Percentiles rank a stretch among this genome's conserved stretches.
These are phyloP conservation scores for Crataegus laevigata DNA, from an alignment of 306 rosid genomes.

Conservation along the genomic window DNA sequence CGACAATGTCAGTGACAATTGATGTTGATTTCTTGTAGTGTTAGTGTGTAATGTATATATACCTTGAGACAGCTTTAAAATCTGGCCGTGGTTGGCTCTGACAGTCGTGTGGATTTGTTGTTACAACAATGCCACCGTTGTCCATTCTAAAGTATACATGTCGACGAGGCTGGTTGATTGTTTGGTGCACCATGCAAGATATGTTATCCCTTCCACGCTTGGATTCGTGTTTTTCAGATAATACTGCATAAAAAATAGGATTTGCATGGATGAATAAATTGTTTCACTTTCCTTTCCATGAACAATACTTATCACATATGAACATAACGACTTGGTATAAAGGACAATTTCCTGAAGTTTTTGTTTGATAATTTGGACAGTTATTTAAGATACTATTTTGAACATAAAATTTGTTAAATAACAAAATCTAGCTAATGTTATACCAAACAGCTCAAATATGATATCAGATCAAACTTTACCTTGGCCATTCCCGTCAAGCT, in stretches of 20 bases:
- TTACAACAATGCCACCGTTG: not conserved
- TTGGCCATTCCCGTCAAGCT: conserved; percentile 79
- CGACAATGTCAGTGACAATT: too few relatives aligned
- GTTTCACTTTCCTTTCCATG: not conserved
- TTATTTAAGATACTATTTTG: too few relatives aligned
- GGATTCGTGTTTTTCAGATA: conserved; percentile 26
- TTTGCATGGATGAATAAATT: not conserved
- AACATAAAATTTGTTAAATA: too few relatives aligned
- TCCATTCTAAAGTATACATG: not conserved
- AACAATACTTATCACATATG: not conserved
- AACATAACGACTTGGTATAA: too few relatives aligned
- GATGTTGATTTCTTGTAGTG: too few relatives aligned
- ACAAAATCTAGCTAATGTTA: too few relatives aligned
- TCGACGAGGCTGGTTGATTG: not conserved
- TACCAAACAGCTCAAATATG: not conserved
- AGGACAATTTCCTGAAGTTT: too few relatives aligned
- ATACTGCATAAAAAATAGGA: conserved; percentile 29
- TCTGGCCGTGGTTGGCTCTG: not conserved
- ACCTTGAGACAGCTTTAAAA: not conserved
- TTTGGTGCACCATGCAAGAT: conserved; percentile 6
- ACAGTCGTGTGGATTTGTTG: not conserved
- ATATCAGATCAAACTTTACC: conserved; percentile 27
- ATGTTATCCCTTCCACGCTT: conserved; percentile 45
- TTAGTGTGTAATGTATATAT: not conserved
- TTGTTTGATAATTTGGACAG: too few relatives aligned